Conservation (phyloP, 2,329 filamentous ascomycete species). For the Trichophyton rubrum region DNA sequence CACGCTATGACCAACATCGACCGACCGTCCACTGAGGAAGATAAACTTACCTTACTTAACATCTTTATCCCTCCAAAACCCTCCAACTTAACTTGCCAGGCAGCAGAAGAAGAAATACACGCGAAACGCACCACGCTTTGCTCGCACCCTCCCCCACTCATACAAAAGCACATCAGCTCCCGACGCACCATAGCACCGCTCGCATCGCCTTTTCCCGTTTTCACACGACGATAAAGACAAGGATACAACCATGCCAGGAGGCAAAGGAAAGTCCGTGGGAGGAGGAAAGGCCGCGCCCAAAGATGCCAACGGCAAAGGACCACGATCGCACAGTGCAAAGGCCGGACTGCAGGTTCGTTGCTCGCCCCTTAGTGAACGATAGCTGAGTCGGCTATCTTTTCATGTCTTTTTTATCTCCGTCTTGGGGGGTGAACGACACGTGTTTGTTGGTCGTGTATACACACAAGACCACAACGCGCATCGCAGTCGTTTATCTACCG, state of each 20-base stretch:
- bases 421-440: constrained; percentile 1
- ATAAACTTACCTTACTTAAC: background rate
- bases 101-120: background rate
- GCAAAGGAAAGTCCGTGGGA: constrained; percentile 86
- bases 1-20: background rate
- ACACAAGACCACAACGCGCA: background rate
- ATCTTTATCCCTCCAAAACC: background rate
- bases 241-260: constrained; percentile 53
- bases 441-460: background rate
- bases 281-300: constrained; percentile 88
- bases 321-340: constrained; percentile 87
- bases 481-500: background rate
- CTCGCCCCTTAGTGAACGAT: constrained; percentile 11
- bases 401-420: background rate
- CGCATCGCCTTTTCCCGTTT: background rate
- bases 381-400: background rate
- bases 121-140: background rate
- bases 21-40: background rate
- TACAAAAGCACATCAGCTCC: constrained; percentile 9
- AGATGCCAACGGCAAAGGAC: constrained; percentile 70
- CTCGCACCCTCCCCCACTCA: background rate
- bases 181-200: constrained; percentile 9
- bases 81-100: background rate
- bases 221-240: background rate
- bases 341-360: constrained; percentile 82